phyloP scores from a whole-genome alignment of 2,329 filamentous ascomycete genomes.

The Paecilomyces fulvus region DNA sequence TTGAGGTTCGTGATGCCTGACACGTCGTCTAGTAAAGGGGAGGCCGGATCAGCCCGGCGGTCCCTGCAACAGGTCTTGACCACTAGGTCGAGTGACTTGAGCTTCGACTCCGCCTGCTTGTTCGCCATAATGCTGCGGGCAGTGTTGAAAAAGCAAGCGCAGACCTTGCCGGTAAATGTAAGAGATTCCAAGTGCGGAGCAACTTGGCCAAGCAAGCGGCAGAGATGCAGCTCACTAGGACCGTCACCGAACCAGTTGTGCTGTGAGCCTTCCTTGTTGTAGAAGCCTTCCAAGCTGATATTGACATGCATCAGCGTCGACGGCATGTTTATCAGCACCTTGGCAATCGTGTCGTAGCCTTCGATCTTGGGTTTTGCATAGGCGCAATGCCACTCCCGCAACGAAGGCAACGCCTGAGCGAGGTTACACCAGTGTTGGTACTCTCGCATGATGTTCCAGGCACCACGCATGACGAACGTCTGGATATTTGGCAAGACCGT shows the following conservation, averaged over 20 bases:
- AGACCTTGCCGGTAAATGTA: constrained; percentile 64
- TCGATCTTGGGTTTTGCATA: constrained; percentile 65
- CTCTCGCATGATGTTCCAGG: constrained; percentile 66
- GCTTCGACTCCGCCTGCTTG: constrained; percentile 33
- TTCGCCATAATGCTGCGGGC: constrained; percentile 45
- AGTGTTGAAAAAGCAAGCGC: constrained; percentile 58
- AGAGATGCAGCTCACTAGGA: constrained; percentile 56
- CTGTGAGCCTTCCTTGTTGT: constrained; percentile 54
- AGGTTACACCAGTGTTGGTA: constrained; percentile 56
- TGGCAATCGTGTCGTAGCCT: constrained; percentile 61
- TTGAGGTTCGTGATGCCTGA: constrained; percentile 63
- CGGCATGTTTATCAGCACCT: constrained; percentile 53
- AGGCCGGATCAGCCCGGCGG: constrained; percentile 22
- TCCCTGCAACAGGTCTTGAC: constrained; percentile 65
- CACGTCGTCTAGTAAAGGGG: constrained; percentile 50
- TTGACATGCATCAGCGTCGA: constrained; percentile 53
- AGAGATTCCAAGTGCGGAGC: constrained; percentile 58
- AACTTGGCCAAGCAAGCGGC: constrained; percentile 52
- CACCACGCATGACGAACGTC: constrained; percentile 63
- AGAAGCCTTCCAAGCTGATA: constrained; percentile 64
- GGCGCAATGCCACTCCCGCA: constrained; percentile 47
- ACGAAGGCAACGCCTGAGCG: constrained; percentile 54
- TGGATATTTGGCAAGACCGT: constrained; percentile 49
- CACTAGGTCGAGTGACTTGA: constrained; percentile 62
- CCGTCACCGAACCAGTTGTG: constrained; percentile 38